Conservation (phyloP, 768 basidiomycete genomes). For the Panaeolus cyanescens region DNA sequence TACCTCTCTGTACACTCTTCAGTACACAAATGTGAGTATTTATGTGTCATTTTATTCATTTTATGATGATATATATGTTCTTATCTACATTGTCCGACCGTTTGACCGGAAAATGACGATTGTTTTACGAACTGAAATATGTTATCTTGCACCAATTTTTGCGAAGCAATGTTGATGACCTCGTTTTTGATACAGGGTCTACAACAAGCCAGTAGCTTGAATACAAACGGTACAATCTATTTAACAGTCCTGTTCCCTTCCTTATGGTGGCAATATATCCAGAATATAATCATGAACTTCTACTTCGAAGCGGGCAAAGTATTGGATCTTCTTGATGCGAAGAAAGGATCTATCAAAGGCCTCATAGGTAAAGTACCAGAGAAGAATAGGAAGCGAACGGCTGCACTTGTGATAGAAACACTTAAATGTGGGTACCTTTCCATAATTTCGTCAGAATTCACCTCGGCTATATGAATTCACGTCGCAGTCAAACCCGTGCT, state of each 20-base stretch:
- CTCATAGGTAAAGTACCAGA: constrained; percentile 72
- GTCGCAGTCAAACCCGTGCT: constrained; percentile 76
- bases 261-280: constrained; percentile 26
- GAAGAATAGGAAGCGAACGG: constrained; percentile 74
- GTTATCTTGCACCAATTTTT: not conserved
- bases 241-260: constrained; percentile 1
- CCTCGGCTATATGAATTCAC: constrained; percentile 14
- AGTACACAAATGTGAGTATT: constrained; percentile 16
- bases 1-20: constrained; percentile 1
- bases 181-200: not conserved
- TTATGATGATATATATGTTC: constrained; percentile 55
- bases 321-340: constrained; percentile 84
- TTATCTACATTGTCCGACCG: constrained; percentile 96
- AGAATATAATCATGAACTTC: constrained; percentile 78
- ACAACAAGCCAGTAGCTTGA: not conserved
- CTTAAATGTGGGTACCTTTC: constrained; percentile 79
- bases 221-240: not conserved
- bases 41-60: constrained; percentile 5
- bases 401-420: constrained; percentile 91
- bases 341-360: constrained; percentile 92
- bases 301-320: constrained; percentile 88
- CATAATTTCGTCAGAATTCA: constrained; percentile 4
- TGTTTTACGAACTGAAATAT: constrained; percentile 27
- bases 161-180: not conserved
- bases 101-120: constrained; percentile 53